Percentiles rank a stretch among this genome's conserved stretches.
Evolutionary conservation across 139 green algal species (phyloP).

Genomic region (Coelastrella sp.): DNA sequence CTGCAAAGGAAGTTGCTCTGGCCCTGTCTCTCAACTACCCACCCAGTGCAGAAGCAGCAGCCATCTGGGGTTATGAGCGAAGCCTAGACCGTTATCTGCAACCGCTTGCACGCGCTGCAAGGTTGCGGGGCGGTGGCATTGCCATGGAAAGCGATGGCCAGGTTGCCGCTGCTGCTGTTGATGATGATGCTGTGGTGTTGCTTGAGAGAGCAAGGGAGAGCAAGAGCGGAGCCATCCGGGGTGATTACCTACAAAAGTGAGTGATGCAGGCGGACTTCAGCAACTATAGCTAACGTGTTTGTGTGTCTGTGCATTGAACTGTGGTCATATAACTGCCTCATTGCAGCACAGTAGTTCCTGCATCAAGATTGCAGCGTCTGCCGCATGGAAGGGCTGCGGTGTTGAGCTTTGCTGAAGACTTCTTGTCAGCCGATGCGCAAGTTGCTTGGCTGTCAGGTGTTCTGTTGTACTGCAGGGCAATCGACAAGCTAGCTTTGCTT

Average conservation of each 20-base stretch:
- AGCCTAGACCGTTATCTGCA: slow-evolving; percentile 65
- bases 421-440: too few relatives aligned
- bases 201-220: slow-evolving; percentile 73
- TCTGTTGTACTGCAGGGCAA: slow-evolving; percentile 37
- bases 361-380: too few relatives aligned
- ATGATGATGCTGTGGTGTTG: slow-evolving; percentile 66
- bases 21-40: slow-evolving; percentile 72
- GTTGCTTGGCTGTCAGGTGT: too few relatives aligned
- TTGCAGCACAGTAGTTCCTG: too few relatives aligned
- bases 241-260: slow-evolving; percentile 62
- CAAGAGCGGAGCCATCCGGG: slow-evolving; percentile 61
- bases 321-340: too few relatives aligned
- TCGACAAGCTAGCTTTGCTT: slow-evolving; percentile 60
- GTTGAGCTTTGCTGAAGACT: too few relatives aligned
- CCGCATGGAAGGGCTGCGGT: too few relatives aligned
- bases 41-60: slow-evolving; percentile 49
- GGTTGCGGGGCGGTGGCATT: slow-evolving; percentile 32
- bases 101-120: slow-evolving; percentile 51
- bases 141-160: background rate
- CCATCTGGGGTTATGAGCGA: slow-evolving; percentile 55
- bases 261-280: background rate
- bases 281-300: too few relatives aligned
- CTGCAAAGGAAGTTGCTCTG: slow-evolving; percentile 63
- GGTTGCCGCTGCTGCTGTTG: background rate
- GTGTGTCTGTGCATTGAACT: too few relatives aligned